Base-by-base conservation (phyloP, 2,329 filamentous ascomycete genomes). In the Leptographium flavum region DNA sequence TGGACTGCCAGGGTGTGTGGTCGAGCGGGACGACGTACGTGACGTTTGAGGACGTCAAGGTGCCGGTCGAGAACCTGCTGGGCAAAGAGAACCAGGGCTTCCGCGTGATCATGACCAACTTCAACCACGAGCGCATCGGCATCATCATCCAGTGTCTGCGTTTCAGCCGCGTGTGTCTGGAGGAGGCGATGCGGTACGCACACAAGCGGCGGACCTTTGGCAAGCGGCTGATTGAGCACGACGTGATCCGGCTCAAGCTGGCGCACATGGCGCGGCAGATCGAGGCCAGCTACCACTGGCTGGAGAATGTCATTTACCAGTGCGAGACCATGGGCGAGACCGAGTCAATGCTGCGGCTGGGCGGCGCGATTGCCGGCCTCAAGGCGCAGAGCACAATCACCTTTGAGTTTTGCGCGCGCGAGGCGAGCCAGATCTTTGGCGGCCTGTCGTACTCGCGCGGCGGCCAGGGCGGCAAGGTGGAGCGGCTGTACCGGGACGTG, bases 1-100 rank as follows among this genome's bases (percentile, higher is more conserved):
- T 98, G 92, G 88, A 96, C 68, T 96, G 90, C 73, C 88, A 95
- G 67, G 92, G 92, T 64, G 88, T 96, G 28, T 94, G 88, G 85
- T 87, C 83, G 50, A 86, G 79, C 53, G 92, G 92, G 45, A 96
- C 92, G 15, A 95, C 92, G 28, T 98, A 96, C 66, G 81, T 98
- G 60, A 95, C 90, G 37, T 96, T 96, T 55, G 92, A 98, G 65
- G 92, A 98, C 60, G 92, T 96, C 65, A 96, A 96, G 72, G 92
- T 98, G 0, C 92, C 92, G 2, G 92, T 96, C n/a, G 90, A 94
- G 74, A 96, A 98, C 70, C 65, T 98, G 56, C 81, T 98, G 49
- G 92, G 92, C 67, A 96, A 95, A 72, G 82, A 94, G 70, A 94
- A 98, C 73, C 83, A 94, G 63, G 92, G 92, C 33, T 98, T 98